Evolutionary conservation across 176 grass and related monocot species (phyloP).

Genomic region (Ampelocalamus luodianensis): DNA sequence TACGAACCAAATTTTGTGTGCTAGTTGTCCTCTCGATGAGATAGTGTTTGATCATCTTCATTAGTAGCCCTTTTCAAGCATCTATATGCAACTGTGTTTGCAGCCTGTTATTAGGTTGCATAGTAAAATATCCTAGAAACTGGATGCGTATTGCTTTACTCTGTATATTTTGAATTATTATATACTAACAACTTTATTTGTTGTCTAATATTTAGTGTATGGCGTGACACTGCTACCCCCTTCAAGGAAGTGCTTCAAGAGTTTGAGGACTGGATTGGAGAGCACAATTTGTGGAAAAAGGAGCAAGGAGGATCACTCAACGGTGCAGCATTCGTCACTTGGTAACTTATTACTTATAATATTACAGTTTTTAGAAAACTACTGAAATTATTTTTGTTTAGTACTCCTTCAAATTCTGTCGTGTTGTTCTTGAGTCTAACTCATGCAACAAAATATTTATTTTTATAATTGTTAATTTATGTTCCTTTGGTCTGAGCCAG

Average conservation of each 20-base stretch:
- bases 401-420: slow-evolving; percentile 21
- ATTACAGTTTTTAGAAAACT: neutral
- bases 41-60: slow-evolving; percentile 4
- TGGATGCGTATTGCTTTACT: slow-evolving; percentile 23
- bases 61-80: neutral
- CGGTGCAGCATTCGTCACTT: slow-evolving; percentile 77
- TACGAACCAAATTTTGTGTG: neutral
- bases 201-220: slow-evolving; percentile 60
- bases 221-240: slow-evolving; percentile 90
- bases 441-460: neutral
- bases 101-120: slow-evolving; percentile 20
- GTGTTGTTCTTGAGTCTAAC: too few relatives aligned
- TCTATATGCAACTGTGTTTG: neutral
- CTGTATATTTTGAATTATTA: neutral
- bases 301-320: slow-evolving; percentile 73
- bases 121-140: slow-evolving; percentile 34
- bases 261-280: slow-evolving; percentile 76
- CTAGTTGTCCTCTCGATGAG: neutral
- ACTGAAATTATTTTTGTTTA: neutral
- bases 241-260: slow-evolving; percentile 78
- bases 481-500: slow-evolving; percentile 30
- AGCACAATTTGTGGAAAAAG: slow-evolving; percentile 75
- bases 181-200: slow-evolving; percentile 17
- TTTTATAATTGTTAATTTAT: slow-evolving; percentile 1
- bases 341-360: slow-evolving; percentile 53